A percentile compares a stretch with the other conserved stretches of the same genome.
Conservation (phyloP, 1,139 yeast genomes). For the Wickerhamomyces sp. region DNA sequence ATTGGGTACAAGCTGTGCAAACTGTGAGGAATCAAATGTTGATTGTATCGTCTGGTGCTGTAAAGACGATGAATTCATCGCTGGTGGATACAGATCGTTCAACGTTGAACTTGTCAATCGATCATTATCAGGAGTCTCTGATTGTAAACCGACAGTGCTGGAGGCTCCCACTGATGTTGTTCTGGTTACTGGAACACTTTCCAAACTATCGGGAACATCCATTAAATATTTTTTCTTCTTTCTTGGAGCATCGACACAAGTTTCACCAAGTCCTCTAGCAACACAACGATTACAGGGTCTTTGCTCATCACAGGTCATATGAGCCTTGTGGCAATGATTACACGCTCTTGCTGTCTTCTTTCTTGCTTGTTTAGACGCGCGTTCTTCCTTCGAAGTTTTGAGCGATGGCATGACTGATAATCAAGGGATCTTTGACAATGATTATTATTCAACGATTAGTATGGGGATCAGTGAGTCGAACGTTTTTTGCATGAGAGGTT, state of each 20-base stretch:
- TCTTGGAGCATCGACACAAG: slow-evolving; percentile 88
- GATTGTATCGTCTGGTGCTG: not conserved
- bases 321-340: slow-evolving; percentile 79
- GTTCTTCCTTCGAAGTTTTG: not conserved
- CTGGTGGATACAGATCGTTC: slow-evolving; percentile 15
- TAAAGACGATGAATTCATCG: slow-evolving; percentile 2
- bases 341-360: slow-evolving; percentile 78
- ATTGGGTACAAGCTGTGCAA: not conserved
- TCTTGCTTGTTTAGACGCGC: slow-evolving; percentile 29
- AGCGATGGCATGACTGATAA: not conserved
- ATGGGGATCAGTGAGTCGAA: not conserved
- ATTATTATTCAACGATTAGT: too few relatives aligned
- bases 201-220: slow-evolving; percentile 41
- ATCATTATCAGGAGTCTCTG: too few relatives aligned
- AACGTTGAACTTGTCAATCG: not conserved
- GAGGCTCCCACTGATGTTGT: slow-evolving; percentile 1
- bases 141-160: not conserved
- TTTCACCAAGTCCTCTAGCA: slow-evolving; percentile 57
- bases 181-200: slow-evolving; percentile 10
- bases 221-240: slow-evolving; percentile 76
- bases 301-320: slow-evolving; percentile 75
- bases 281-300: slow-evolving; percentile 85
- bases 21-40: not conserved
- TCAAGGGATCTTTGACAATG: not conserved
- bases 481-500: not conserved